These are phyloP conservation scores for Sisymbrium irio DNA, from an alignment of 345 rosid genomes.

Conservation along the genomic window DNA sequence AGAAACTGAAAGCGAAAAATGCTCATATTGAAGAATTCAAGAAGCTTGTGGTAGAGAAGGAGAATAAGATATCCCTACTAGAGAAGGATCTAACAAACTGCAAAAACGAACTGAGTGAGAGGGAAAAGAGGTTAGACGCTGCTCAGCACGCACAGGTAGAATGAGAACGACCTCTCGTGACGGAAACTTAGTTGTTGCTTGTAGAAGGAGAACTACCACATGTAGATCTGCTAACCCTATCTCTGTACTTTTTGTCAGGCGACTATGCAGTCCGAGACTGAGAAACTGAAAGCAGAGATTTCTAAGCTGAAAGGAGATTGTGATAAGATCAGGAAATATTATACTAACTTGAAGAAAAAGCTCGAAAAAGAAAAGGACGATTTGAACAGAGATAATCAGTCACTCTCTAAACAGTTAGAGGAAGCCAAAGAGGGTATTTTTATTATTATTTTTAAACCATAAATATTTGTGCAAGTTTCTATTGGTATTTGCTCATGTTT, in stretches of 20 bases:
- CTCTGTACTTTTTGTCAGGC: slow-evolving; percentile 37
- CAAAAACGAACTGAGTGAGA: slow-evolving; percentile 58
- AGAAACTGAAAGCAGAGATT: slow-evolving; percentile 50
- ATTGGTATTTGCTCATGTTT: slow-evolving; percentile 26
- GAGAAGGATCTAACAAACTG: slow-evolving; percentile 70
- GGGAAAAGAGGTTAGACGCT: slow-evolving; percentile 61
- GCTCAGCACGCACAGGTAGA: slow-evolving; percentile 65
- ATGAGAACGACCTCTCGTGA: background rate
- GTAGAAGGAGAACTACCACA: background rate
- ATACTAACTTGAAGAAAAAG: slow-evolving; percentile 21
- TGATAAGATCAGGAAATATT: slow-evolving; percentile 6
- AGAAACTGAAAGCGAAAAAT: slow-evolving; percentile 62
- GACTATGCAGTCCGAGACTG: slow-evolving; percentile 48
- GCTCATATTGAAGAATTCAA: slow-evolving; percentile 55
- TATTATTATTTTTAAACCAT: background rate
- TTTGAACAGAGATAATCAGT: slow-evolving; percentile 60
- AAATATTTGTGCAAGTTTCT: background rate
- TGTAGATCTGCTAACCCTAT: slow-evolving; percentile 16
- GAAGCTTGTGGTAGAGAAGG: slow-evolving; percentile 48
- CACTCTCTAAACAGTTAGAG: slow-evolving; percentile 75
- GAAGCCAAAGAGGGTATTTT: slow-evolving; percentile 75
- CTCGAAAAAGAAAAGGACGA: slow-evolving; percentile 72
- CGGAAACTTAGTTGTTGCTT: background rate
- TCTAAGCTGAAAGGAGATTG: slow-evolving; percentile 20
- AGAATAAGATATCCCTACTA: slow-evolving; percentile 53